A percentile compares a stretch with the other conserved stretches of the same genome.
Conservation (phyloP, 2,329 filamentous ascomycete genomes). For the Hypoxylon sp. region DNA sequence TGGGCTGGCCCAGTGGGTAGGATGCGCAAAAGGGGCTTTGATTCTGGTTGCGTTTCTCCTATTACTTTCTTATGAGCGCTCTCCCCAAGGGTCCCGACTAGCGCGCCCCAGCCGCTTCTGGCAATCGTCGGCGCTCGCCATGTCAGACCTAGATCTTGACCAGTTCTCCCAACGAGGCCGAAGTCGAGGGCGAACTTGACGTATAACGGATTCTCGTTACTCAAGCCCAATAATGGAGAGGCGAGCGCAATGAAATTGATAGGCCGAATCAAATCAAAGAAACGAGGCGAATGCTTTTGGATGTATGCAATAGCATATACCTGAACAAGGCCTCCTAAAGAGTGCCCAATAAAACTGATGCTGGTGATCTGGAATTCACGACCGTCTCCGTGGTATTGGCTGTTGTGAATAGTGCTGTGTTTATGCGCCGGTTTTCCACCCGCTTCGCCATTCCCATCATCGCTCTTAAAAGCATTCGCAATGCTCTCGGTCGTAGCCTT, state of each 20-base stretch:
- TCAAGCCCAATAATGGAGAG: conserved; percentile 88
- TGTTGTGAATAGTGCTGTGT: conserved; percentile 69
- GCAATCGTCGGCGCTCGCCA: conserved; percentile 92
- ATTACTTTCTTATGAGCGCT: conserved; percentile 71
- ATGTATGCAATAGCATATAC: conserved; percentile 97
- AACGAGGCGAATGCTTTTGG: conserved; percentile 91
- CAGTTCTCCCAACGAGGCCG: conserved; percentile 93
- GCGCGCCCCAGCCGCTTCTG: conserved; percentile 86
- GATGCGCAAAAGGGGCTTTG: conserved; percentile 89
- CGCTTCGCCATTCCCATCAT: conserved; percentile 56
- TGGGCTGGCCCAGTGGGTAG: conserved; percentile 93
- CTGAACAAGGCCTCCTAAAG: conserved; percentile 88
- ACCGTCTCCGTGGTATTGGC: conserved; percentile 50
- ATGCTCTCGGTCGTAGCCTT: conserved; percentile 58
- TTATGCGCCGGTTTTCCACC: conserved; percentile 66
- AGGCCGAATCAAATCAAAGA: conserved; percentile 87
- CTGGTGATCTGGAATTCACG: conserved; percentile 87
- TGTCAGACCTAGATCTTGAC: conserved; percentile 92
- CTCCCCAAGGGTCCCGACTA: conserved; percentile 84
- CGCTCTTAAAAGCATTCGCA: conserved; percentile 54
- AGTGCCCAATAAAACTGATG: conserved; percentile 95
- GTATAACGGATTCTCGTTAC: conserved; percentile 97
- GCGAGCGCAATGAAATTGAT: conserved; percentile 92
- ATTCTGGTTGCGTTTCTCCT: conserved; percentile 75
- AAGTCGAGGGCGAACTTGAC: conserved; percentile 98